Base-by-base conservation (phyloP, 2,329 filamentous ascomycete genomes). In the Cordyceps cicadae region DNA sequence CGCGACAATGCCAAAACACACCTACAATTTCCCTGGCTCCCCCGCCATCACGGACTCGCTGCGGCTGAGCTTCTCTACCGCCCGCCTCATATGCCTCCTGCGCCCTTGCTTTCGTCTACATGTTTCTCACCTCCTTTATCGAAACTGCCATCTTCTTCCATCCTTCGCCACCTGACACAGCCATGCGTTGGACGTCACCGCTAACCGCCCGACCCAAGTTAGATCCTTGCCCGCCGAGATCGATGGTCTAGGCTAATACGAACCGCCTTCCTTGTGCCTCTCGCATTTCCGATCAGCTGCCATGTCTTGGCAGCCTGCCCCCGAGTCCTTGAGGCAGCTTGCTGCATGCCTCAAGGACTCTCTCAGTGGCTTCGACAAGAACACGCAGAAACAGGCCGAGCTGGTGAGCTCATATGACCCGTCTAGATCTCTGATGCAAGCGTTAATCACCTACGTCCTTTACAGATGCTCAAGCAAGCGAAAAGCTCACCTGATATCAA, bases 241-340 rank as follows among this genome's bases (percentile, higher is more conserved):
- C 41, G n/a, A 60, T 60, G 58, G 37, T 54, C 21, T 49, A 60
- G 50, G 24, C 50, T 39, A 43, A 54, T 24, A 39, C 58, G 29
- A 49, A 41, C 19, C 15, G 37, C 32, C 32, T 1, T 54, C 50
- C 3, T 19, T 41, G 29, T 48, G 32, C 9, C 41, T 54, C 29
- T 54, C 43, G 29, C 57, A 11, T 41, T 39, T 5, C 41, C n/a
- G 32, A 43, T 41, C 41, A 41, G 67, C 69, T 70, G 76, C 70
- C 72, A 97, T 96, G 92, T 85, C 87, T 75, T 99, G 94, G 94
- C 90, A 96, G 79, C 94, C 94, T 64, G 81, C 89, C 70, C 85
- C 88, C 70, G 90, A 92, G 81, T 91, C 88, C 74, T 81, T 99
- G 80, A 84, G 83, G 81, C 92, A 97, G 82, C 85, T 99, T 66